Evolutionary conservation across 176 grass and related monocot species (phyloP).

Genomic region (Rhynchospora pubera): DNA sequence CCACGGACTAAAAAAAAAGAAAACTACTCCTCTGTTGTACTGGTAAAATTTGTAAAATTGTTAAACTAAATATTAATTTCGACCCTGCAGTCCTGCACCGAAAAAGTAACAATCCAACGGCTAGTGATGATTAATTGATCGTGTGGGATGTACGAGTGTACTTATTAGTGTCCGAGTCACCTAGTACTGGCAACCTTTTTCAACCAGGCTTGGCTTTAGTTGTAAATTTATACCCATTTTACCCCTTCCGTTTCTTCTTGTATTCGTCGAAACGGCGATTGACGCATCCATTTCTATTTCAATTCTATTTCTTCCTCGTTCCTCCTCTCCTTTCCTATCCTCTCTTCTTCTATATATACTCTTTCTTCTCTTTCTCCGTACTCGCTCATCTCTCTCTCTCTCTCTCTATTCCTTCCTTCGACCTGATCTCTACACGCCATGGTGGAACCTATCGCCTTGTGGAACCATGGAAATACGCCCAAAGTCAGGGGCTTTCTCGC

Average conservation of each 20-base stretch:
- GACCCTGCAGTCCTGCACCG: too few species aligned
- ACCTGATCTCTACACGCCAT: background rate
- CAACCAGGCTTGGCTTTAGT: background rate
- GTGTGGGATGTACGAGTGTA: too few species aligned
- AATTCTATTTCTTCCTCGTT: too few species aligned
- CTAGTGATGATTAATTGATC: background rate
- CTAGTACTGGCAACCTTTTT: too few species aligned
- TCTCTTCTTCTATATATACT: background rate
- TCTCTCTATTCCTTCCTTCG: background rate
- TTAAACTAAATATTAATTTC: too few species aligned
- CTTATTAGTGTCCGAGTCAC: too few species aligned
- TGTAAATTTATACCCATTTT: background rate
- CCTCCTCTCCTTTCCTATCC: too few species aligned
- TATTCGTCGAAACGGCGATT: background rate
- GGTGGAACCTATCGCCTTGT: background rate
- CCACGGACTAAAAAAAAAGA: too few species aligned
- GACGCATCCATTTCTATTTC: background rate
- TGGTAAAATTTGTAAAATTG: too few species aligned
- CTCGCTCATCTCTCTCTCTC: background rate
- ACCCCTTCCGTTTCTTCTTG: background rate
- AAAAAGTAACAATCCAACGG: background rate
- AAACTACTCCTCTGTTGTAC: too few species aligned
- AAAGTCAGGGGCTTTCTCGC: constrained; percentile 43
- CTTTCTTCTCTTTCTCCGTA: background rate
- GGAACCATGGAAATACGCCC: background rate